phyloP scores from a whole-genome alignment of 805 yeast species.

The Lachancea lanzarotensis region DNA sequence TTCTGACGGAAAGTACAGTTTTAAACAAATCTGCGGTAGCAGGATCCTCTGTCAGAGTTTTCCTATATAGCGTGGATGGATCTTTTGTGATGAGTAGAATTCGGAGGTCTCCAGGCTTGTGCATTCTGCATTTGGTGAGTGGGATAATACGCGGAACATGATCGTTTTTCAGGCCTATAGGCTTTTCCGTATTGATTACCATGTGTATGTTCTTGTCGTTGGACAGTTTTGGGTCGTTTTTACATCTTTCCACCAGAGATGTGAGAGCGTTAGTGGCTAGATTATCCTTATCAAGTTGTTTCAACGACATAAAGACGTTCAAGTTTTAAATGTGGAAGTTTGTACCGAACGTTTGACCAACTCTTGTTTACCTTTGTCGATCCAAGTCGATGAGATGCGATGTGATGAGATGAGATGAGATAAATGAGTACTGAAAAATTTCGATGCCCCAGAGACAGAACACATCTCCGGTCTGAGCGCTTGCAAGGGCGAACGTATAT shows the following conservation, averaged over 20 bases:
- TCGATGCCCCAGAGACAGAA: background rate
- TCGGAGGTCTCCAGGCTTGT: constrained; percentile 42
- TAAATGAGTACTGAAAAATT: background rate
- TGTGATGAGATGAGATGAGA: background rate
- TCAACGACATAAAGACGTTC: background rate
- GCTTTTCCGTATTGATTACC: constrained; percentile 43
- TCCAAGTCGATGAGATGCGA: background rate
- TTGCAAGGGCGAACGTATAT: background rate
- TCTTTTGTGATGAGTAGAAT: constrained; percentile 67
- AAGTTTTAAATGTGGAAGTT: background rate
- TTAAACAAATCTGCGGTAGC: constrained; percentile 57
- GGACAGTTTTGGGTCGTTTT: constrained; percentile 25
- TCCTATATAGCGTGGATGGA: constrained; percentile 54
- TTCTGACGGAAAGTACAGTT: constrained; percentile 54
- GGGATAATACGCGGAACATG: constrained; percentile 56
- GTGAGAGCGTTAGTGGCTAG: constrained; percentile 19
- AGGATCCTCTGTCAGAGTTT: constrained; percentile 42
- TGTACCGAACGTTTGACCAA: background rate
- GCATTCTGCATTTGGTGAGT: constrained; percentile 42
- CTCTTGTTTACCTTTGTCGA: too few relatives aligned
- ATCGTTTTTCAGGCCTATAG: constrained; percentile 41
- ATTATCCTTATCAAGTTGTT: constrained; percentile 11
- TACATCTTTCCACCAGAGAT: constrained; percentile 24
- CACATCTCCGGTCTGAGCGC: too few relatives aligned
- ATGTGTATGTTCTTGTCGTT: constrained; percentile 31